Conservation (phyloP, 441 rosid species). For the Jatropha podagrica region DNA sequence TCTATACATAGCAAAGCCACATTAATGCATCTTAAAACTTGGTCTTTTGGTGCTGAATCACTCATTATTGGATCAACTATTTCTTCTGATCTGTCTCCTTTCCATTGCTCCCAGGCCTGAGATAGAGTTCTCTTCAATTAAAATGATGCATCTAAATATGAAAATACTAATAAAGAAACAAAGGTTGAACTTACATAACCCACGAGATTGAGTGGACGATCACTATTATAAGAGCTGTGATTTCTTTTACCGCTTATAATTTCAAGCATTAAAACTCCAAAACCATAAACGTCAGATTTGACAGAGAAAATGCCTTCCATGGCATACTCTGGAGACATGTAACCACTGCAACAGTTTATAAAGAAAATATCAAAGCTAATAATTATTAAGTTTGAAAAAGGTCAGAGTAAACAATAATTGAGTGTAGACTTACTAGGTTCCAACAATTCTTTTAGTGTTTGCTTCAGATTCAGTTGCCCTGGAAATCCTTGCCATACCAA, state of each 20-base stretch:
- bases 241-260: slow-evolving; percentile 57
- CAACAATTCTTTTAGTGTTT: slow-evolving; percentile 47
- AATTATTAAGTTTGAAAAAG: not conserved
- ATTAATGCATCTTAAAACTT: slow-evolving; percentile 23
- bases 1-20: slow-evolving; percentile 27
- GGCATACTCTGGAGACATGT: slow-evolving; percentile 74
- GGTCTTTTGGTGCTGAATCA: slow-evolving; percentile 7
- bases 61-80: slow-evolving; percentile 20
- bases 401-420: not conserved
- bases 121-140: not conserved
- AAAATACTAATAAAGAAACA: not conserved
- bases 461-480: slow-evolving; percentile 41
- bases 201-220: slow-evolving; percentile 15
- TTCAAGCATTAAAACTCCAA: slow-evolving; percentile 59
- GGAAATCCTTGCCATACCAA: slow-evolving; percentile 68
- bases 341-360: slow-evolving; percentile 38
- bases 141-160: not conserved
- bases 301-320: slow-evolving; percentile 60
- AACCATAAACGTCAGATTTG: slow-evolving; percentile 64
- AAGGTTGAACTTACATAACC: slow-evolving; percentile 39
- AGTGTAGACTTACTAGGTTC: slow-evolving; percentile 42
- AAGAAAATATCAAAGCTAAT: not conserved
- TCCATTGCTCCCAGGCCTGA: slow-evolving; percentile 66
- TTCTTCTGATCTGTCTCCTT: slow-evolving; percentile 18
- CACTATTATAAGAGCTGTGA: slow-evolving; percentile 34